These are phyloP conservation scores for Podila horticola DNA, from an alignment of 192 early-diverging fungal genomes.

Conservation along the genomic window DNA sequence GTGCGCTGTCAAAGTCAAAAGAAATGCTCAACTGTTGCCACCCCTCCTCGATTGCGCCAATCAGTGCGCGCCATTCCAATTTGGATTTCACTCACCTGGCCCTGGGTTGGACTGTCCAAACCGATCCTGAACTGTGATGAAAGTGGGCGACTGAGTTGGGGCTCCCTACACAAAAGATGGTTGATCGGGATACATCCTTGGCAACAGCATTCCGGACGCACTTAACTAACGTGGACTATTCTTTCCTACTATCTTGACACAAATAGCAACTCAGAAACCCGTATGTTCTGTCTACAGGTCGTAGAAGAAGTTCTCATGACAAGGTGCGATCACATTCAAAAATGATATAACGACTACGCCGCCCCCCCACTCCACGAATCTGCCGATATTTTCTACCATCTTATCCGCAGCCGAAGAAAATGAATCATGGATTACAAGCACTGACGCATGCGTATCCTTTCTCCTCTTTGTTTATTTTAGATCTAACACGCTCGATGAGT, in stretches of 20 bases:
- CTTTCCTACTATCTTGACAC: neutral
- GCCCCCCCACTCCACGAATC: neutral
- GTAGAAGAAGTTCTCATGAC: constrained; percentile 76
- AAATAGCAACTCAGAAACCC: constrained; percentile 75
- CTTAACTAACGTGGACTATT: neutral
- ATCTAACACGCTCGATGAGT: constrained; percentile 59
- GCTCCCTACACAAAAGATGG: too few relatives aligned
- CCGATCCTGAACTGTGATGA: too few relatives aligned
- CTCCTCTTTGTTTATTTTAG: constrained; percentile 16
- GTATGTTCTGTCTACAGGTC: constrained; percentile 86
- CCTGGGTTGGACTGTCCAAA: neutral
- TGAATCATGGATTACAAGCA: constrained; percentile 10
- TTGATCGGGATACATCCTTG: neutral
- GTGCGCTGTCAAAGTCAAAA: constrained; percentile 1
- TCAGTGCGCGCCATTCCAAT: constrained; percentile 8
- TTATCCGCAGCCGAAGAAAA: too few relatives aligned
- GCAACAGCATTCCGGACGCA: neutral
- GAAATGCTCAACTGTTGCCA: neutral
- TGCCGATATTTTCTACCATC: too few relatives aligned
- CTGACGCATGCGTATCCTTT: neutral
- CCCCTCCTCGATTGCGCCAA: constrained; percentile 26
- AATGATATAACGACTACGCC: neutral
- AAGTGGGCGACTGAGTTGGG: too few relatives aligned
- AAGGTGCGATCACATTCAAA: constrained; percentile 51
- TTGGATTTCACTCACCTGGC: constrained; percentile 17